phyloP scores from a whole-genome alignment of 495 filamentous ascomycete species.

The Penicillium atrosanguineum region DNA sequence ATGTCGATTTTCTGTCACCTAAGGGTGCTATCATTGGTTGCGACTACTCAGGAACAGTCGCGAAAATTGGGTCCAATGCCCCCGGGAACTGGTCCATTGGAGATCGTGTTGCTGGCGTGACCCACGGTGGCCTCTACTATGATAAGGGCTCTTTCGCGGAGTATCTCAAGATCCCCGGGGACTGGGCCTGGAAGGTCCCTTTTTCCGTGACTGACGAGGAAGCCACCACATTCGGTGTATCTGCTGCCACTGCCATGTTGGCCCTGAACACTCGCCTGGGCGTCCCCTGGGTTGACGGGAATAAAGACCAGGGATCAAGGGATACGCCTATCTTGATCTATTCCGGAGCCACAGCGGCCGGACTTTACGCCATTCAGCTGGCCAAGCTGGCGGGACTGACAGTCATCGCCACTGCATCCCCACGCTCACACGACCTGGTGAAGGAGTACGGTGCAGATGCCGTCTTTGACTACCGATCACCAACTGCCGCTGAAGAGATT shows the following conservation, averaged over 20 bases:
- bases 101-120: slow-evolving; percentile 18
- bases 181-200: slow-evolving; percentile 50
- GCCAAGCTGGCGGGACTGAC: slow-evolving; percentile 4
- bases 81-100: slow-evolving; percentile 34
- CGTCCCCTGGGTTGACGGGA: slow-evolving; percentile 1
- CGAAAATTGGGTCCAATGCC: slow-evolving; percentile 26
- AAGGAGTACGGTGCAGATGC: slow-evolving; percentile 33
- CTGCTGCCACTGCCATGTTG: slow-evolving; percentile 36
- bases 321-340: slow-evolving; percentile 8
- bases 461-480: slow-evolving; percentile 32
- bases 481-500: slow-evolving; percentile 6
- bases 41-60: slow-evolving; percentile 53
- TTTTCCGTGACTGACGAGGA: slow-evolving; percentile 45
- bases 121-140: slow-evolving; percentile 20
- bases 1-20: slow-evolving; percentile 33
- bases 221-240: slow-evolving; percentile 50
- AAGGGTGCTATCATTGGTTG: slow-evolving; percentile 46
- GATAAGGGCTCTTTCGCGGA: slow-evolving; percentile 42
- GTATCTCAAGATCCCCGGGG: slow-evolving; percentile 42
- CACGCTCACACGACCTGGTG: slow-evolving; percentile 30
- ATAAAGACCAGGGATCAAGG: not conserved
- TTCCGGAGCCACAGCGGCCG: slow-evolving; percentile 5
- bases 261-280: slow-evolving; percentile 2
- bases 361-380: slow-evolving; percentile 6
- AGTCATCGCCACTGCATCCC: slow-evolving; percentile 6